A percentile compares a stretch with the other conserved stretches of the same genome.
Evolutionary conservation across 495 filamentous ascomycete genomes (phyloP).

Genomic region (Aspergillus campestris): DNA sequence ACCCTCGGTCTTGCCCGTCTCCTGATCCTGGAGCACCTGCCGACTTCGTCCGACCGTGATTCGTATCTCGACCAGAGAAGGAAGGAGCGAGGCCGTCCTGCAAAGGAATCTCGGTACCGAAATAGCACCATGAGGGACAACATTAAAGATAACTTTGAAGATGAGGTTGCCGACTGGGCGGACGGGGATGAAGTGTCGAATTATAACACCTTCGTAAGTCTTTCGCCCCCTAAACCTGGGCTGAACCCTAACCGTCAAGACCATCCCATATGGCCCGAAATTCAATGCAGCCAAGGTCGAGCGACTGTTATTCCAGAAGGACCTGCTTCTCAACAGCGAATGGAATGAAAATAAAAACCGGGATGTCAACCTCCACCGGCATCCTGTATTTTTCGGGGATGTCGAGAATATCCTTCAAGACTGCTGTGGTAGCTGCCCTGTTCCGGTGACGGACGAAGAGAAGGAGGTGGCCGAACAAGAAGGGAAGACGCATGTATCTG

Average conservation of each 20-base stretch:
- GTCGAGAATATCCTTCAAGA: constrained; percentile 61
- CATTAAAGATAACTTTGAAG: constrained; percentile 61
- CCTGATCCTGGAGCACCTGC: constrained; percentile 70
- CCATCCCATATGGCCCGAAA: constrained; percentile 63
- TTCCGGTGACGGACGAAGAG: constrained; percentile 59
- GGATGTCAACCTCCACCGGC: constrained; percentile 65
- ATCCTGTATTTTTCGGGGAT: constrained; percentile 66
- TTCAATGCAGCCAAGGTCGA: constrained; percentile 68
- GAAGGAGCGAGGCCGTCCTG: constrained; percentile 58
- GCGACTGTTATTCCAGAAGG: constrained; percentile 67
- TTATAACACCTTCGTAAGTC: constrained; percentile 59
- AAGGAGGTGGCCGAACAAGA: constrained; percentile 60
- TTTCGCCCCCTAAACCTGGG: background rate
- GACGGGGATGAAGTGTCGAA: constrained; percentile 62
- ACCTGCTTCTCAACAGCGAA: constrained; percentile 75
- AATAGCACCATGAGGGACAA: constrained; percentile 38
- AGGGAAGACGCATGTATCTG: constrained; percentile 61
- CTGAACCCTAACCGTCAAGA: constrained; percentile 19
- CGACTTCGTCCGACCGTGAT: constrained; percentile 55
- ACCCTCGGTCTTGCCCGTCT: constrained; percentile 71
- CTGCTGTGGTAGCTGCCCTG: constrained; percentile 71
- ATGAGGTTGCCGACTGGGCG: constrained; percentile 77
- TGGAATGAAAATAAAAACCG: constrained; percentile 71
- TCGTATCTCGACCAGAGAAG: constrained; percentile 56
- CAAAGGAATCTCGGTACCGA: constrained; percentile 10